phyloP scores from a whole-genome alignment of 108 stramenopile species.

The Stephanodiscus triporus region DNA sequence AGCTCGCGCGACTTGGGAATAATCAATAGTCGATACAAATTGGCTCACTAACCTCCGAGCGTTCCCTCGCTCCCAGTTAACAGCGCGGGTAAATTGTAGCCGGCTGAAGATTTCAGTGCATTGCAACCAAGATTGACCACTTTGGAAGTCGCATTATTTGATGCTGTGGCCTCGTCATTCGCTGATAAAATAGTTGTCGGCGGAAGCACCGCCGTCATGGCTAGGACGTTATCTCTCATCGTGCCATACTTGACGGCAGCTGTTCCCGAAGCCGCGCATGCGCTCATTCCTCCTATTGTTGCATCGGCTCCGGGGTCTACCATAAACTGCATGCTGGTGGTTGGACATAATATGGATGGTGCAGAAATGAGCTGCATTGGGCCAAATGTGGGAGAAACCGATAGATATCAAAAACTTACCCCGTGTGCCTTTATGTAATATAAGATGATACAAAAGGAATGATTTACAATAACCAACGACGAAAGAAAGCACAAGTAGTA shows the following conservation, averaged over 20 bases:
- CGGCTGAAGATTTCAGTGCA: constrained; percentile 85
- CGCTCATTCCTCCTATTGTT: constrained; percentile 90
- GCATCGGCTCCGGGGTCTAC: constrained; percentile 97
- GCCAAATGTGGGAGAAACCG: background rate
- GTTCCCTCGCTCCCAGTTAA: constrained; percentile 87
- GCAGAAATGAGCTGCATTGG: too few relatives aligned
- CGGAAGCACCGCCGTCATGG: constrained; percentile 81
- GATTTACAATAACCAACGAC: constrained; percentile 21
- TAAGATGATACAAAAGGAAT: constrained; percentile 18
- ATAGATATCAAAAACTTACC: constrained; percentile 19
- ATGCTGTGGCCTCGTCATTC: constrained; percentile 27
- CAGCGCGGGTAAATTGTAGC: constrained; percentile 89
- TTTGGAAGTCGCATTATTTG: constrained; percentile 19
- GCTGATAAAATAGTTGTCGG: constrained; percentile 46
- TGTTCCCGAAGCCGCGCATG: constrained; percentile 92
- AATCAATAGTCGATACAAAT: background rate
- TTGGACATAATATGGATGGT: too few relatives aligned
- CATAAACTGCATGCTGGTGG: constrained; percentile 82
- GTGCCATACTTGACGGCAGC: constrained; percentile 95
- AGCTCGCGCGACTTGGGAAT: constrained; percentile 57
- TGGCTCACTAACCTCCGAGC: constrained; percentile 49
- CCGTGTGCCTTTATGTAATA: constrained; percentile 53
- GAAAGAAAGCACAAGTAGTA: background rate
- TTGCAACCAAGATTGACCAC: constrained; percentile 60
- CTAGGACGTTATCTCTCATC: constrained; percentile 92